Evolutionary conservation across 306 rosid genomes (phyloP).

Genomic region (Macrotyloma uniflorum): DNA sequence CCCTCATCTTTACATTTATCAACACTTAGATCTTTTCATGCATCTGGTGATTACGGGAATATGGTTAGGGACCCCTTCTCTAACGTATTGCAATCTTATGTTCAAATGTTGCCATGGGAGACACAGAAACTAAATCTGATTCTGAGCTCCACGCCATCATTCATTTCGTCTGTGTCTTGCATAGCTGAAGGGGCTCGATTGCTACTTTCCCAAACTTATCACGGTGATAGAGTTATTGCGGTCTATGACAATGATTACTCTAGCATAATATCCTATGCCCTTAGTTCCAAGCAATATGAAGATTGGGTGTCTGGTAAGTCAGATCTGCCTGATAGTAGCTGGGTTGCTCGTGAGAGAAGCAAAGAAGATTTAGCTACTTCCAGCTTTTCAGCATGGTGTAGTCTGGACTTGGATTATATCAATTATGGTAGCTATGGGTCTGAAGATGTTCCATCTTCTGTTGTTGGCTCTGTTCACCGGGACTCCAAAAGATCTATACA

Average conservation of each 20-base stretch:
- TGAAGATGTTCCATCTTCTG: conserved; percentile 75
- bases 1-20: conserved; percentile 64
- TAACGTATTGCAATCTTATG: conserved; percentile 48
- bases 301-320: conserved; percentile 76
- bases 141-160: conserved; percentile 62
- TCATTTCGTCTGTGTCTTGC: conserved; percentile 64
- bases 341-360: conserved; percentile 50
- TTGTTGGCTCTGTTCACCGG: conserved; percentile 61
- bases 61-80: conserved; percentile 89
- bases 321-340: conserved; percentile 53
- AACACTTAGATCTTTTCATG: conserved; percentile 77
- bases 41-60: conserved; percentile 78
- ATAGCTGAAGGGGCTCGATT: conserved; percentile 83
- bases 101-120: conserved; percentile 73
- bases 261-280: conserved; percentile 91
- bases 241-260: conserved; percentile 93
- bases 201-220: conserved; percentile 74
- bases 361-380: conserved; percentile 66
- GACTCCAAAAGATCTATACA: conserved; percentile 79
- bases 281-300: conserved; percentile 75
- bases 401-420: conserved; percentile 75
- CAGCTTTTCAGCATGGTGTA: conserved; percentile 74
- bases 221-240: conserved; percentile 71
- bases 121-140: conserved; percentile 63
- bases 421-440: conserved; percentile 73